phyloP scores from a whole-genome alignment of 306 rosid genomes.

The Heteromeles arbutifolia region DNA sequence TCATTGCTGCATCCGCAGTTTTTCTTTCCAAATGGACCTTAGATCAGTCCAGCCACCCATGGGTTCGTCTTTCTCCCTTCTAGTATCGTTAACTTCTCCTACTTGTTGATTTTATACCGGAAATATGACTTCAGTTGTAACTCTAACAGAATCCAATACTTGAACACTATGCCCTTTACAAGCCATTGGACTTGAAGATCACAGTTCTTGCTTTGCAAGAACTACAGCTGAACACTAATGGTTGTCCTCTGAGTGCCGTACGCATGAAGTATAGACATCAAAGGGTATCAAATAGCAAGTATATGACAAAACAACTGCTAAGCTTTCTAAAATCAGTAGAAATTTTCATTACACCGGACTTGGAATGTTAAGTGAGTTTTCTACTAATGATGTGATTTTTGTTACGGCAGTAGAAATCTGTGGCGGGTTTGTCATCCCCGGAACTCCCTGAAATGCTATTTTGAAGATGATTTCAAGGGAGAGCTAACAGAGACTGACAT shows the following conservation, averaged over 20 bases:
- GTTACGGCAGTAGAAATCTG: slow-evolving; percentile 55
- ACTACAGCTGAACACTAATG: slow-evolving; percentile 54
- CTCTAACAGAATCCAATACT: slow-evolving; percentile 73
- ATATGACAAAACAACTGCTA: neutral
- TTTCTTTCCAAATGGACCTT: slow-evolving; percentile 91
- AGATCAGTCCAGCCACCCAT: slow-evolving; percentile 75
- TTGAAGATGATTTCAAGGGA: slow-evolving; percentile 32
- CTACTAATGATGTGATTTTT: slow-evolving; percentile 13
- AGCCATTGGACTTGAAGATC: slow-evolving; percentile 63
- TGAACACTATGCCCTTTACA: slow-evolving; percentile 60
- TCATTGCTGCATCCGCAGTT: slow-evolving; percentile 84
- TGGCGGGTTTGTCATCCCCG: slow-evolving; percentile 63
- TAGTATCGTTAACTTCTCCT: slow-evolving; percentile 8
- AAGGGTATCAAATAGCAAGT: slow-evolving; percentile 34
- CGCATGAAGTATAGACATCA: slow-evolving; percentile 70
- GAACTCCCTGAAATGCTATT: slow-evolving; percentile 60
- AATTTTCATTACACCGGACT: slow-evolving; percentile 8
- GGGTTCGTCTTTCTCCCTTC: slow-evolving; percentile 52
- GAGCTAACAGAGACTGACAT: slow-evolving; percentile 28
- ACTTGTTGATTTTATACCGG: neutral
- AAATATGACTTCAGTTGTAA: slow-evolving; percentile 13
- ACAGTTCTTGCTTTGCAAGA: slow-evolving; percentile 72
- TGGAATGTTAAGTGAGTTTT: neutral
- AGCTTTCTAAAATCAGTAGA: neutral
- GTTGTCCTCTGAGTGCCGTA: slow-evolving; percentile 58